Evolutionary conservation across 1,139 yeast genomes (phyloP).

Genomic region (Lodderomyces metapsilosis): DNA sequence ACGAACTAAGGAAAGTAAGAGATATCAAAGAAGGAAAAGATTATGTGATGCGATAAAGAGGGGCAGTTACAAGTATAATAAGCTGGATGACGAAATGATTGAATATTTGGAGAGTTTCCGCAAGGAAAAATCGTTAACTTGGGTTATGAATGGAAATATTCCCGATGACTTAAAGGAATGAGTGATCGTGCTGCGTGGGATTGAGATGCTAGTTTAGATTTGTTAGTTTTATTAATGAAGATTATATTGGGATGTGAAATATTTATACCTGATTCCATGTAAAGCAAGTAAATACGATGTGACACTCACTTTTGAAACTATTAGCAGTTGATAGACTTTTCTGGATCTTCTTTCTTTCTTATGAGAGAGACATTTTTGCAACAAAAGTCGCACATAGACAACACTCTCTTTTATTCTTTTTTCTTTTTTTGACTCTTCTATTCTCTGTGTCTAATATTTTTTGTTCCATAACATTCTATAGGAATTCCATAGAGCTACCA

Average conservation of each 20-base stretch:
- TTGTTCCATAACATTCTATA: neutral
- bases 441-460: too few species aligned
- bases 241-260: too few species aligned
- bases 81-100: conserved; percentile 44
- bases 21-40: conserved; percentile 46
- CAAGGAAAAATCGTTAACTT: conserved; percentile 45
- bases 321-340: too few species aligned
- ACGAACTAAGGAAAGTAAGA: conserved; percentile 45
- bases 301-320: too few species aligned
- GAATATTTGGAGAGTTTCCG: conserved; percentile 42
- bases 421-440: neutral
- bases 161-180: conserved; percentile 33
- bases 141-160: conserved; percentile 51
- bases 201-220: neutral
- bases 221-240: too few species aligned
- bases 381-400: too few species aligned
- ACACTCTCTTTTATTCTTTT: neutral
- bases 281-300: too few species aligned
- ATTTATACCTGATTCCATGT: too few species aligned
- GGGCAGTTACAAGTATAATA: conserved; percentile 41
- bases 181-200: neutral
- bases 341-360: too few species aligned
- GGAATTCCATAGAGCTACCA: conserved; percentile 1
- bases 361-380: too few species aligned
- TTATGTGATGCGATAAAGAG: conserved; percentile 46